Conservation (phyloP, 306 rosid species). For the Lathyrus oleraceus region DNA sequence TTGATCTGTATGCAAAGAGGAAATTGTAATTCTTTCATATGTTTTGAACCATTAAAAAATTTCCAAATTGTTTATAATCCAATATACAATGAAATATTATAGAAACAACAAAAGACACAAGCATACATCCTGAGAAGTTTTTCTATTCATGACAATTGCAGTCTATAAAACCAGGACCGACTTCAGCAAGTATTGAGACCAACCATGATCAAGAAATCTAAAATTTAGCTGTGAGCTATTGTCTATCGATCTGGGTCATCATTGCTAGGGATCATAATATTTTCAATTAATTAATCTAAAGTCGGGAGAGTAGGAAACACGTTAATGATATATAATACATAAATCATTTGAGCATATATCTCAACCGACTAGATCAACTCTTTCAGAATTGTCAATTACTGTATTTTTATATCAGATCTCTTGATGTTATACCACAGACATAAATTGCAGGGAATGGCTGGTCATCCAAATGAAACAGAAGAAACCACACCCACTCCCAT, state of each 20-base stretch:
- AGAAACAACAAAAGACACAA: slow-evolving; percentile 18
- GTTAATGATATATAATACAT: slow-evolving; percentile 7
- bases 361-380: slow-evolving; percentile 10
- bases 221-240: slow-evolving; percentile 14
- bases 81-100: slow-evolving; percentile 2
- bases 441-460: slow-evolving; percentile 3
- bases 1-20: slow-evolving; percentile 62
- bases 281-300: slow-evolving; percentile 28
- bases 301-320: slow-evolving; percentile 19
- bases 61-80: slow-evolving; percentile 20
- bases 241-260: slow-evolving; percentile 24
- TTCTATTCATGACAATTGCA: slow-evolving; percentile 1
- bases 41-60: slow-evolving; percentile 25
- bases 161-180: slow-evolving; percentile 26
- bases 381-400: slow-evolving; percentile 8
- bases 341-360: background rate
- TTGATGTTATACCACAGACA: slow-evolving; percentile 4
- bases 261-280: background rate
- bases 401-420: slow-evolving; percentile 6
- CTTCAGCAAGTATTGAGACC: slow-evolving; percentile 28
- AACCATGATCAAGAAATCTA: slow-evolving; percentile 21
- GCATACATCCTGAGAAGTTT: background rate
- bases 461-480: slow-evolving; percentile 35
- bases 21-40: slow-evolving; percentile 19
- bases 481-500: slow-evolving; percentile 15